Conservation (phyloP, 768 basidiomycete genomes). For the Russula emetica region DNA sequence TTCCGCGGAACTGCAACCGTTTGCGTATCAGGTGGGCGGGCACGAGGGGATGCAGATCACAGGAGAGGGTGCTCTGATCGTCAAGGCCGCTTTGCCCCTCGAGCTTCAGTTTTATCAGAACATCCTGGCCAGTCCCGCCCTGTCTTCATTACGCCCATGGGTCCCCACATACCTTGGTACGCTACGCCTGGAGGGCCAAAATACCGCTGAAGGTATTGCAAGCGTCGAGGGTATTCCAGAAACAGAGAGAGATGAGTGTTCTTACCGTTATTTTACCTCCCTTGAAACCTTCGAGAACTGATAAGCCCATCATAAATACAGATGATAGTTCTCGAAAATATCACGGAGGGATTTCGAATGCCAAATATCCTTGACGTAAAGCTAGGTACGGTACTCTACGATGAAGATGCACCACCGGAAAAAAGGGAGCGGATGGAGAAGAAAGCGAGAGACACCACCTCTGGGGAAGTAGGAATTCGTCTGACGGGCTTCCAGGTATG, state of each 20-base stretch:
- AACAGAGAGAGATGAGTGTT: conserved; percentile 46
- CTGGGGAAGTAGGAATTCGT: conserved; percentile 67
- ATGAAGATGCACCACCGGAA: conserved; percentile 56
- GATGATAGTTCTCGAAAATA: conserved; percentile 81
- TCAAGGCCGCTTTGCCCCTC: conserved; percentile 64
- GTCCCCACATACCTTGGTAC: conserved; percentile 79
- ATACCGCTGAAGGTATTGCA: conserved; percentile 22
- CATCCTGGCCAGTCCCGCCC: conserved; percentile 40
- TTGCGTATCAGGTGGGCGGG: conserved; percentile 72
- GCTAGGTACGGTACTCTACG: conserved; percentile 87
- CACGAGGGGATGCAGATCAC: conserved; percentile 69
- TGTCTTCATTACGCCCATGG: conserved; percentile 50
- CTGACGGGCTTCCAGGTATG: conserved; percentile 89
- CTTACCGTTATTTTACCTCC: neutral
- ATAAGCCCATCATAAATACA: conserved; percentile 38
- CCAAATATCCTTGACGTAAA: conserved; percentile 92
- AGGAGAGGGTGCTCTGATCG: conserved; percentile 71
- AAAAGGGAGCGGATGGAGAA: conserved; percentile 78
- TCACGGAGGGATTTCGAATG: conserved; percentile 63
- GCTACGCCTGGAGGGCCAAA: conserved; percentile 62
- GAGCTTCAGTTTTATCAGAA: conserved; percentile 72
- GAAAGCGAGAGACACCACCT: conserved; percentile 67
- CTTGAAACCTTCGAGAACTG: neutral
- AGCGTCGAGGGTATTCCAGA: conserved; percentile 29
- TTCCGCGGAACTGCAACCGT: conserved; percentile 29